These are phyloP conservation scores for Psidium guajava DNA, from an alignment of 345 rosid species.

Conservation along the genomic window DNA sequence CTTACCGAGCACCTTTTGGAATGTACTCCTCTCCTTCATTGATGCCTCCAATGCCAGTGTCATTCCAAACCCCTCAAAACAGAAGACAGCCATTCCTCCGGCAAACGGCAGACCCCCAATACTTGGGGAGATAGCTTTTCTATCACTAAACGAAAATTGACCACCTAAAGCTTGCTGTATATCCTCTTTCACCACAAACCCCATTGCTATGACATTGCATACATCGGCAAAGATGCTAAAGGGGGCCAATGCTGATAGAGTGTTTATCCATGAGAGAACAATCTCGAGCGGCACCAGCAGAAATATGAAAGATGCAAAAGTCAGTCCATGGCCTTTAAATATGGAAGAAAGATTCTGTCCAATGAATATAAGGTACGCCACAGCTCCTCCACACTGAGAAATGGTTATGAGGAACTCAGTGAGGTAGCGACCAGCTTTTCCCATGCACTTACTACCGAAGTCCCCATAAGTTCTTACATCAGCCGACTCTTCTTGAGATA, in stretches of 20 bases:
- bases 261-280: slow-evolving; percentile 60
- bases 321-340: slow-evolving; percentile 25
- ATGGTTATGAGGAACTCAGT: slow-evolving; percentile 66
- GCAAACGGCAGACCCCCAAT: slow-evolving; percentile 81
- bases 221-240: slow-evolving; percentile 76
- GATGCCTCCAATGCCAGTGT: slow-evolving; percentile 76
- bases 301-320: slow-evolving; percentile 39
- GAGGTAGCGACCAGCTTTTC: slow-evolving; percentile 55
- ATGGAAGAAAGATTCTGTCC: slow-evolving; percentile 71
- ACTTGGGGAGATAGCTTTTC: slow-evolving; percentile 45
- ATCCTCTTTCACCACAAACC: slow-evolving; percentile 64
- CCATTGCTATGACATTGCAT: slow-evolving; percentile 70
- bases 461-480: slow-evolving; percentile 79
- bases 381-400: slow-evolving; percentile 85
- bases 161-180: slow-evolving; percentile 38
- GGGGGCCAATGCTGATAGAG: slow-evolving; percentile 70
- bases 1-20: slow-evolving; percentile 48
- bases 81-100: slow-evolving; percentile 82
- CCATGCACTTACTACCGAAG: slow-evolving; percentile 60
- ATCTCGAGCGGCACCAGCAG: slow-evolving; percentile 66
- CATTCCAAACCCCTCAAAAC: slow-evolving; percentile 95
- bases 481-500: slow-evolving; percentile 34
- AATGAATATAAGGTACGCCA: slow-evolving; percentile 80
- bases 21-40: slow-evolving; percentile 56
- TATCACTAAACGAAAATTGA: slow-evolving; percentile 59